phyloP scores from a whole-genome alignment of 208 protist genomes.

The Wallacemonas sp. region DNA sequence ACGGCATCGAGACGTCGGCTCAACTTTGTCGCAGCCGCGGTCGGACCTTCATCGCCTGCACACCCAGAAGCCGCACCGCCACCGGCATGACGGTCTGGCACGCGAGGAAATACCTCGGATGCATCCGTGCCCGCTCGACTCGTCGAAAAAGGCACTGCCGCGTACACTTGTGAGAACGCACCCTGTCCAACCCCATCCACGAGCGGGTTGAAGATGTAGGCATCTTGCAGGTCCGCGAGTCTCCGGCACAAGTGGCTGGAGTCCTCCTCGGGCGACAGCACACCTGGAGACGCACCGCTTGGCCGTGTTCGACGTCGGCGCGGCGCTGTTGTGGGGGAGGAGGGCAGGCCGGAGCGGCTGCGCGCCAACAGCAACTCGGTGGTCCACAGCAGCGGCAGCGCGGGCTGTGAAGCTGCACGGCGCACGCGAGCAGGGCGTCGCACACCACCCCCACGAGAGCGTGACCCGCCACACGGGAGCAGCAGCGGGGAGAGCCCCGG shows the following conservation, averaged over 20 bases:
- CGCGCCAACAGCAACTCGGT: constrained; percentile 9
- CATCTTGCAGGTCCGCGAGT: constrained; percentile 72
- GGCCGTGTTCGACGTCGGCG: background rate
- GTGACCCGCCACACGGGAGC: background rate
- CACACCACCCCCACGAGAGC: background rate
- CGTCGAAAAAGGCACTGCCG: constrained; percentile 42
- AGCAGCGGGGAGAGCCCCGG: background rate
- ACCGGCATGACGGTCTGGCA: too few species aligned
- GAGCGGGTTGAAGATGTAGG: constrained; percentile 71
- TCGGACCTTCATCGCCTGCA: too few species aligned
- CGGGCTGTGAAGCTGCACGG: constrained; percentile 52
- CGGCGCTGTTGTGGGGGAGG: background rate
- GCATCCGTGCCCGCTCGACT: background rate
- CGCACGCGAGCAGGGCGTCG: constrained; percentile 6
- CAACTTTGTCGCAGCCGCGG: background rate
- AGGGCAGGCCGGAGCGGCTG: background rate
- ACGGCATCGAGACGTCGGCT: background rate
- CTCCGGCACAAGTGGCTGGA: constrained; percentile 31
- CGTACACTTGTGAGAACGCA: constrained; percentile 79
- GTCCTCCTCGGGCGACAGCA: constrained; percentile 8
- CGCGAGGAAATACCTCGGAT: too few species aligned
- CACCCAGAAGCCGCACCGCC: too few species aligned
- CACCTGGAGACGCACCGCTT: background rate
- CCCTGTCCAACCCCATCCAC: constrained; percentile 67
- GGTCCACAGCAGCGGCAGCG: constrained; percentile 28